Evolutionary conservation across 78 protist species (phyloP), one percentile per base, ranked within the genome.

Genomic region (Dictyostelium capitatum): DNA sequence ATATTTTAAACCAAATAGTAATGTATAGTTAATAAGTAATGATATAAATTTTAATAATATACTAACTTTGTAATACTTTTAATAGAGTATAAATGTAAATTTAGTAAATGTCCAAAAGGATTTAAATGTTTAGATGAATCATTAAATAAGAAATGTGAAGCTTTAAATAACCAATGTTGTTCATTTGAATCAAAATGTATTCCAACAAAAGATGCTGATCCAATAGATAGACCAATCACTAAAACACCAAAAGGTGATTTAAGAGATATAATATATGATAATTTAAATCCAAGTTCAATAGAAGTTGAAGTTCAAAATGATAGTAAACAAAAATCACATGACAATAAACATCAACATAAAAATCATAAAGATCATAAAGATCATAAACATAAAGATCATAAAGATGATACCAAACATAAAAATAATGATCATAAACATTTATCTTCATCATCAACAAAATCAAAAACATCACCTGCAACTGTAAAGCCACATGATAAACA

Each of bases 11-110:
- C 79, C 79, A 37, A 73, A 73, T 46, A 7, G 79, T 73, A 46
- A 67, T 19, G 46, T 30, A 17, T 69, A 17, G 1, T n/a, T n/a
- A n/a, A n/a, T n/a, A n/a, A n/a, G n/a, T n/a, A n/a, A n/a, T n/a
- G n/a, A n/a, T 53, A 53, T 53, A 12, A 53, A 12, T 53, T 12
- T 53, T 53, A 53, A 11, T 53, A 53, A 12, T 23, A 19, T 59
- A 59, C 15, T 59, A 59, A 19, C 23, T 59, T 62, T 62, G 0
- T 11, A 23, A 28, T 30, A 43, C 17, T 12, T 6, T 17, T 3
- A 8, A 43, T 25, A 73, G 79, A 43, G 47, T 73, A 46, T 46
- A 73, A 73, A 73, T 73, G 79, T 73, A 73, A 73, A 73, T 73
- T n/a, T n/a, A 6, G 30, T n/a, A 37, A 73, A 37, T 73, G 79